Evolutionary conservation across 176 grass and related monocot species (phyloP), one percentile per base, ranked within the genome.

Genomic region (Bothriochloa decipiens): DNA sequence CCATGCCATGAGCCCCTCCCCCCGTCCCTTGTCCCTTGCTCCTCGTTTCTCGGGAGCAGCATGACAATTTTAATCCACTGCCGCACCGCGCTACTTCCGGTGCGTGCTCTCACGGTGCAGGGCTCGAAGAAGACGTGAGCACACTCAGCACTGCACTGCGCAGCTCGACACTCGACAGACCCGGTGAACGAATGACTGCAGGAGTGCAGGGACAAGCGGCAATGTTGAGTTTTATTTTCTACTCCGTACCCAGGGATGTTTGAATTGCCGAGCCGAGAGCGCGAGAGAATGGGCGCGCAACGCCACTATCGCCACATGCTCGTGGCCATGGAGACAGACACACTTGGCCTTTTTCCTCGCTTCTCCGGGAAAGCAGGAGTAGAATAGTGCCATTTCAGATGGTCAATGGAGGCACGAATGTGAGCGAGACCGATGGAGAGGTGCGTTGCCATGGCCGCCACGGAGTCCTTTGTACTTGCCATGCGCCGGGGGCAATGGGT

Each of bases 111-210:
- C 67, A 42, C 29, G 65, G 58, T 35, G 67, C 80, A 71, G 67
- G 80, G 80, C 80, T 71, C 80, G 67, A 82, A 72, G 79, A 81
- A 28, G 80, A 82, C 80, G 66, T 82, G 79, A 70, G 79, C n/a
- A 23, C 57, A 32, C 29, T 9, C 20, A 0, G 22, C 57, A 11
- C 57, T 5, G 58, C 32, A 57, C 65, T 32, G 35, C 35, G 35
- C 35, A 39, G 45, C 33, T 13, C 39, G 46, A 18, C 29, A 37
- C 65, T 87, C 61, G 79, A 26, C 66, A 50, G 67, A 26, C 79
- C 39, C 66, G 79, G 79, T 81, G 79, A 75, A 13, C 49, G 28
- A 76, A 36, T 36, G 74, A 70, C 46, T 52, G 28, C 79, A 4
- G 4, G 65, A 36, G 27, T 4, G 73, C n/a, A 23, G 20, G 22